These are phyloP conservation scores for Colletotrichum chrysophilum DNA, from an alignment of 2,329 filamentous ascomycete genomes.

Conservation along the genomic window DNA sequence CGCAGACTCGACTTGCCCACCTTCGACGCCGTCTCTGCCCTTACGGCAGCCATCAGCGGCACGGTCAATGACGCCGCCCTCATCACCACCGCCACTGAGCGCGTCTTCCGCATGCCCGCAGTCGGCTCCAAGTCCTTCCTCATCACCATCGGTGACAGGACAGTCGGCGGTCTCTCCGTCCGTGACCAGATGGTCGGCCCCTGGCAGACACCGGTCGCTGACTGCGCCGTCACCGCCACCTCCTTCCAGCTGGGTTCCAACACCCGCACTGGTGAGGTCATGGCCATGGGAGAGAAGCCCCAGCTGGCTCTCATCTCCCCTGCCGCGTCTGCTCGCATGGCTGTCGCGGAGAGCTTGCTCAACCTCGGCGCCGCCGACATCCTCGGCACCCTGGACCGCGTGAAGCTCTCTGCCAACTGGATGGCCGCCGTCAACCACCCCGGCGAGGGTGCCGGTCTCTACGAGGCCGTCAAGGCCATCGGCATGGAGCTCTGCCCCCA, in stretches of 20 bases:
- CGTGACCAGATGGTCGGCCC: slow-evolving; percentile 96
- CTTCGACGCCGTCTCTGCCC: slow-evolving; percentile 72
- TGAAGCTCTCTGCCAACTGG: slow-evolving; percentile 96
- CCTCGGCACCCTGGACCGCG: slow-evolving; percentile 74
- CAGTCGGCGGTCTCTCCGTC: slow-evolving; percentile 85
- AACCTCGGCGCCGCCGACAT: slow-evolving; percentile 83
- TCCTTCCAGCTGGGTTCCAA: slow-evolving; percentile 71
- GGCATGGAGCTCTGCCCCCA: slow-evolving; percentile 91
- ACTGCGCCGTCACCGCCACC: slow-evolving; percentile 90
- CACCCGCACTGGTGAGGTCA: slow-evolving; percentile 86
- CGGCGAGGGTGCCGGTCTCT: slow-evolving; percentile 89
- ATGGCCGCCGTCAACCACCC: slow-evolving; percentile 96
- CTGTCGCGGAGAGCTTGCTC: slow-evolving; percentile 90
- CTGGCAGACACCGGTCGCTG: slow-evolving; percentile 93
- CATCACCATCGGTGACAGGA: slow-evolving; percentile 94
- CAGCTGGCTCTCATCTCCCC: slow-evolving; percentile 88
- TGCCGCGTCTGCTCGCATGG: slow-evolving; percentile 92
- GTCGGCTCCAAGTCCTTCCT: slow-evolving; percentile 98
- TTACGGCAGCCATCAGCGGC: slow-evolving; percentile 68
- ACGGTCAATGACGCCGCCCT: slow-evolving; percentile 58
- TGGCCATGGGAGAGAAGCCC: slow-evolving; percentile 95
- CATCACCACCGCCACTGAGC: slow-evolving; percentile 71
- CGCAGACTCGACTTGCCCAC: slow-evolving; percentile 69
- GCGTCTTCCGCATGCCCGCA: slow-evolving; percentile 83
- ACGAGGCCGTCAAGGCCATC: slow-evolving; percentile 92